Conservation (phyloP, 1,284 basidiomycete species). For the Ceratobasidium sp. region DNA sequence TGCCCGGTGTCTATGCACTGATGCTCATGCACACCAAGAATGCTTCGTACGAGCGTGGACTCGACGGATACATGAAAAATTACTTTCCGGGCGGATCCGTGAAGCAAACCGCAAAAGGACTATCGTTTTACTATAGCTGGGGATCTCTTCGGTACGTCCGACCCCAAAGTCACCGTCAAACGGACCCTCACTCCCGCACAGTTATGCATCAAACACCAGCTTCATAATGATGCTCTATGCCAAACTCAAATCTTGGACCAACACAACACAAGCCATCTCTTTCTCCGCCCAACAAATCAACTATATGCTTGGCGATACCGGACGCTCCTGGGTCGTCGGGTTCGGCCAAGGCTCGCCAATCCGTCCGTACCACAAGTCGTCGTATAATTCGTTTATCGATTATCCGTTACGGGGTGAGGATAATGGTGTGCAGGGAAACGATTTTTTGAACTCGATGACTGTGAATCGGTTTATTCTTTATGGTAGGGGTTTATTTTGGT, state of each 20-base stretch:
- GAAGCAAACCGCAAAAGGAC: conserved; percentile 48
- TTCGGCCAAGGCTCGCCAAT: conserved; percentile 47
- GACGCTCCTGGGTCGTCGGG: conserved; percentile 48
- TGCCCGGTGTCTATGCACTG: conserved; percentile 43
- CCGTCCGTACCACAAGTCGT: conserved; percentile 48
- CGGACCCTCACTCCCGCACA: background rate
- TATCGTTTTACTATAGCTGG: conserved; percentile 45
- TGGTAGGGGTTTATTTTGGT: background rate
- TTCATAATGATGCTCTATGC: conserved; percentile 48
- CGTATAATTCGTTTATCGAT: conserved; percentile 49
- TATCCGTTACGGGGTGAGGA: conserved; percentile 46
- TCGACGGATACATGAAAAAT: conserved; percentile 41
- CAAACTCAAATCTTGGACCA: conserved; percentile 34
- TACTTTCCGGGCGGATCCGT: conserved; percentile 45
- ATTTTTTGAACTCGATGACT: conserved; percentile 48
- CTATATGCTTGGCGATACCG: conserved; percentile 47
- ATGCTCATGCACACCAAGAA: conserved; percentile 45
- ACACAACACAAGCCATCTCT: conserved; percentile 28
- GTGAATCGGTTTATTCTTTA: conserved; percentile 47
- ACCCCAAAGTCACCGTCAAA: background rate
- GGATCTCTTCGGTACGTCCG: conserved; percentile 45
- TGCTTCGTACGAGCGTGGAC: conserved; percentile 37
- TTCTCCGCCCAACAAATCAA: conserved; percentile 47
- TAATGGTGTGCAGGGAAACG: conserved; percentile 45
- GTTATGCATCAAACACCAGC: conserved; percentile 45